Evolutionary conservation across 78 protist species (phyloP), one percentile per base, ranked within the genome.

Genomic region (Dictyostelium firmibasis): DNA sequence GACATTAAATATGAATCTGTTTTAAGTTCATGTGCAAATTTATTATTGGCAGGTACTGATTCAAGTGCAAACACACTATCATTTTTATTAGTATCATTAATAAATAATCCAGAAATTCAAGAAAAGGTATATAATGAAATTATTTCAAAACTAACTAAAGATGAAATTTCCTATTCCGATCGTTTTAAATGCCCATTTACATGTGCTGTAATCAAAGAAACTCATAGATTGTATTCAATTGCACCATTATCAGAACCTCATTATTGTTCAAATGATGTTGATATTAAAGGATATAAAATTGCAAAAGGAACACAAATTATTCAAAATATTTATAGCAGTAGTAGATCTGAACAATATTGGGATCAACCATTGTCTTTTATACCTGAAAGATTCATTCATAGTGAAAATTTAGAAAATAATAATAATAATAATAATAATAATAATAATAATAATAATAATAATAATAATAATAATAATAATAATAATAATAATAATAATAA

Each of bases 301-400:
- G 75, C 94, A 43, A 81, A 78, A 70, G 94, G 94, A 67, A 29
- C 87, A 13, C 85, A 81, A 70, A 41, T 87, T 20, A 62, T 87
- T 11, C 64, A 29, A 41, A 75, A 77, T 43, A 53, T 62, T 31
- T 38, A 5, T 29, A 27, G 60, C 36, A 57, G 41, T 6, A 6
- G n/a, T 25, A 14, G 44, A 10, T 11, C 25, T 62, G 69, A 20
- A 20, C 31, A 87, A 20, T 81, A 14, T 36, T 87, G 93, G 93
- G 36, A 41, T 0, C n/a, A 57, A 3, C 93, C 93, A 76, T 62
- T 53, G 7, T 11, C 35, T 29, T 87, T 77, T 43, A 29, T 23
- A 6, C 92, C 92, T 14, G 92, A 75, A 5, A 41, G 92, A 44
- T 86, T 86, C 75, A 10, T 85, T 25, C 13, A 27, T 23, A 35